Base-by-base conservation (phyloP, 2,329 filamentous ascomycete species). In the Calonectria pseudoreteaudii region DNA sequence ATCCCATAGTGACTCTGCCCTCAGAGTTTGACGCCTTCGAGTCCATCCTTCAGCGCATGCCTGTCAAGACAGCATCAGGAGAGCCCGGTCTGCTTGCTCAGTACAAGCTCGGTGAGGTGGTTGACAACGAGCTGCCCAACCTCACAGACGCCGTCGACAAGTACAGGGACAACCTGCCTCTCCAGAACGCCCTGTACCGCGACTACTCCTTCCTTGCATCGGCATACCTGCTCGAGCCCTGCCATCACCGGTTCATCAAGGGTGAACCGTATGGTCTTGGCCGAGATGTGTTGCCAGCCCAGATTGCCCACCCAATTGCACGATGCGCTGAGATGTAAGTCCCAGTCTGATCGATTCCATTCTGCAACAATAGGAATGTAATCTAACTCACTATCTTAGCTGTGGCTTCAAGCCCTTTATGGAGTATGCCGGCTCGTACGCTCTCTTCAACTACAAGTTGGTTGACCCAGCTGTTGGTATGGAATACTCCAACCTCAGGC, bases 171-270 rank as follows among this genome's bases (percentile, higher is more conserved):
- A 93, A 98, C 85, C 89, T 96, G 49, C 93, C 93, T 20, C 86
- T 95, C 73, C 92, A 97, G 88, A 97, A 96, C 80, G 95, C 95
- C 41, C 86, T 97, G 62, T 98, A 98, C 84, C 90, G 96, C 26
- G 96, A 98, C 86, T 98, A 98, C 84, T 94, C 94, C 18, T 98
- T 98, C 88, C 86, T 98, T 36, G 94, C 95, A 7, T 97, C 94
- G 30, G 94, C 95, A 0, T 98, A 98, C 83, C 88, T 98, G 36
- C 91, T 98, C 36, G 96, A 98, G 87, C 96, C 96, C 14, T 98
- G 96, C 84, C 96, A 97, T 85, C 90, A 95, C 86, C 90, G 90
- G 49, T 93, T 92, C 80, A 80, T 93, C 74, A 93, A 91, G 84
- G 93, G 93, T 0, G 92, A 94, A 82, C 88, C 89, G 1, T 98